These are phyloP conservation scores for Darksidea phi DNA, from an alignment of 495 filamentous ascomycete genomes.

Conservation along the genomic window DNA sequence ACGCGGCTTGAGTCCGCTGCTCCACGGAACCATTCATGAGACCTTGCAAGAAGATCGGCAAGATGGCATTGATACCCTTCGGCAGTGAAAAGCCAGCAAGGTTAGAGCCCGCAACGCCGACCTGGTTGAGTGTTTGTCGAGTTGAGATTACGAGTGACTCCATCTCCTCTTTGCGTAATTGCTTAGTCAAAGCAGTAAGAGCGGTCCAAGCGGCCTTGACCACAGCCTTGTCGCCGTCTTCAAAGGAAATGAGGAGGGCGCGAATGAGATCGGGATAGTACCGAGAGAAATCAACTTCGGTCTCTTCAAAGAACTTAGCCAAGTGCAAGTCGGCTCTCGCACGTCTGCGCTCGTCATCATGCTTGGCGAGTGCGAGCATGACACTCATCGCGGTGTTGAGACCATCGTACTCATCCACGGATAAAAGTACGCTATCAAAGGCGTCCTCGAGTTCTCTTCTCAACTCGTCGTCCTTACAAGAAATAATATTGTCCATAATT, in stretches of 20 bases:
- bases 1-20: constrained; percentile 84
- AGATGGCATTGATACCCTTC: constrained; percentile 94
- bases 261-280: constrained; percentile 95
- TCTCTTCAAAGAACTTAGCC: constrained; percentile 79
- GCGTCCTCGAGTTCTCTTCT: constrained; percentile 68
- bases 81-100: constrained; percentile 88
- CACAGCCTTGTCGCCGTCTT: constrained; percentile 77
- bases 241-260: constrained; percentile 83
- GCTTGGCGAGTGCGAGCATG: constrained; percentile 79
- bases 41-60: constrained; percentile 97
- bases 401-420: constrained; percentile 94
- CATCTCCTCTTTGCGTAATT: constrained; percentile 96
- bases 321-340: constrained; percentile 75
- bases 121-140: constrained; percentile 75
- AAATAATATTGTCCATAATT: constrained; percentile 87
- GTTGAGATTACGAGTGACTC: constrained; percentile 87
- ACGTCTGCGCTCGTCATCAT: constrained; percentile 85
- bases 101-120: constrained; percentile 81
- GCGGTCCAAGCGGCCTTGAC: constrained; percentile 93
- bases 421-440: constrained; percentile 83
- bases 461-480: constrained; percentile 73
- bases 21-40: constrained; percentile 93
- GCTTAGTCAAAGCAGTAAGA: constrained; percentile 80
- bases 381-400: constrained; percentile 93
- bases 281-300: constrained; percentile 83